Base-by-base conservation (phyloP, 371 early-diverging fungal species). In the Mortierella sp. region DNA sequence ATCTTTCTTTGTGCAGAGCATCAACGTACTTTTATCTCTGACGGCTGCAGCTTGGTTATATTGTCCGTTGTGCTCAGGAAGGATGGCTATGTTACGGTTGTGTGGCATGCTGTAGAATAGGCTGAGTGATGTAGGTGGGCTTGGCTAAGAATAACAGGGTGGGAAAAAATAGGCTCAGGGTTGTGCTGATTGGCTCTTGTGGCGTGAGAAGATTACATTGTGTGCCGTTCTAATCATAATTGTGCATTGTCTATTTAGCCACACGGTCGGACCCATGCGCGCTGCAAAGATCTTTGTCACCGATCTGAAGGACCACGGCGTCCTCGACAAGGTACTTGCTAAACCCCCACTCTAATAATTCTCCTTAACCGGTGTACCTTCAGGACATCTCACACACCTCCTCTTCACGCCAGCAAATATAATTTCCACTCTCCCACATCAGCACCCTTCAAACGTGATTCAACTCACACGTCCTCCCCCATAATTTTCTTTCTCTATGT, bases 181-280 rank as follows among this genome's bases (percentile, higher is more conserved):
- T 34, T 34, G 37, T 7, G 49, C 14, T 49, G 30, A 30, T 49
- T 44, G 44, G 44, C 44, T 44, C n/a, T 19, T 6, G 26, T 24
- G n/a, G 34, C 21, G 17, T n/a, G 21, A n/a, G 28, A 48, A 27
- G 14, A 28, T 27, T 26, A 28, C 27, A 21, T 52, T 7, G 34
- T 34, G 37, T 14, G 37, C 19, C 6, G 37, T 19, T 4, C 9
- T 24, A 31, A 15, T 26, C 17, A 2, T 8, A 30, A 19, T 31
- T 46, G n/a, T 41, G 41, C 32, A 24, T 31, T 21, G 1, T 37
- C 5, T 21, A 14, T 50, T 66, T 73, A 92, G 93, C 48, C 93
- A 93, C 70, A 94, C 94, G 0, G 96, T 96, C 17, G 98, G 98
- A 17, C 98, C 98, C 5, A 96, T 97, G 96, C 89, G 98, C 32